Base-by-base conservation (phyloP, 352 stramenopile genomes). In the Thraustotheca clavata region DNA sequence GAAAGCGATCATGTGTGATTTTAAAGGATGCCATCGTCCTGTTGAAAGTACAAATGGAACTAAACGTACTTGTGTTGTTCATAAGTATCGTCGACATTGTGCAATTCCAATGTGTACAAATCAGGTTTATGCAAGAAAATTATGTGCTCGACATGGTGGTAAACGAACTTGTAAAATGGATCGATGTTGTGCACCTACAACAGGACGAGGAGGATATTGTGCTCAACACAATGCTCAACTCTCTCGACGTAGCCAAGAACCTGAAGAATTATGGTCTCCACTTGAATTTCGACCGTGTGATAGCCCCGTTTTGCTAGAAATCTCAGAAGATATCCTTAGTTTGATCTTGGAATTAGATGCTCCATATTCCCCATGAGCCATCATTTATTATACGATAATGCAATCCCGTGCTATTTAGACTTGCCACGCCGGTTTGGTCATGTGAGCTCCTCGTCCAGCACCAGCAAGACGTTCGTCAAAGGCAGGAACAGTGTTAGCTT, bases 381-480 rank as follows among this genome's bases (percentile, higher is more conserved):
- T 20, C 38, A 43, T 43, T 20, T 16, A 43, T 43, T 43, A 16
- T 43, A 16, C 38, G 38, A 43, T 43, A 52, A 52, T 47, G 39
- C 39, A 4, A 22, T 6, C 43, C 43, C 12, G 3, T 1, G 9
- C 2, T 4, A 41, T 27, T 73, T 69, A 84, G 63, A 85, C 83
- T 70, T 84, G 82, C 79, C 79, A 88, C 7, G 79, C 79, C 0
- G 79, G 77, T 1, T 69, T 76, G 4, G 79, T 88, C 79, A 88
- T 88, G 70, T 88, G 79, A 0, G 77, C 73, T 20, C 77, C 79
- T 11, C 79, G 80, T 39, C 83, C 83, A 26, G 75, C 75, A 18
- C 75, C 77, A 50, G 71, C 24, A 60, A 43, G 36, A 22, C 43
- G 52, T 34, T 68, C 34, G 32, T 61, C 9, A 54, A 49, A 49